A percentile compares a stretch with the other conserved stretches of the same genome.
Conservation (phyloP, 441 rosid species). For the Iberis amara region DNA sequence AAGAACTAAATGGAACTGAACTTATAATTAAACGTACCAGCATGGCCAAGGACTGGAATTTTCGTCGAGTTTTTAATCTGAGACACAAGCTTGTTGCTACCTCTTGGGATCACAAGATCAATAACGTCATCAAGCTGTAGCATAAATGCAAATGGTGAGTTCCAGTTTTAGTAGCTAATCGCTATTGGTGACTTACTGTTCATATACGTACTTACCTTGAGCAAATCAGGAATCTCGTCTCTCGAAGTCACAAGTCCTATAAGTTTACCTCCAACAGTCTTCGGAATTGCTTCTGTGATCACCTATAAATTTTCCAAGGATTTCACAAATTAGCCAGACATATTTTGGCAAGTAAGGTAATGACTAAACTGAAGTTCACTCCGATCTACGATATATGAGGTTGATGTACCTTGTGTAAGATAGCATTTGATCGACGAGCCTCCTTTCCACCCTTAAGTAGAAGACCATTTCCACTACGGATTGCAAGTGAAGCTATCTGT, state of each 20-base stretch:
- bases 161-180: no score
- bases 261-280: conserved; percentile 63
- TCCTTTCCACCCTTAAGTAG: conserved; percentile 97
- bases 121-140: conserved; percentile 95
- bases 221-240: conserved; percentile 96
- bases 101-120: conserved; percentile 98
- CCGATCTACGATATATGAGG: conserved; percentile 5
- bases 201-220: conserved; percentile 50
- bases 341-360: conserved; percentile 1
- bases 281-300: conserved; percentile 81
- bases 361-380: neutral
- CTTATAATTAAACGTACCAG: conserved; percentile 66
- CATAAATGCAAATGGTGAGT: conserved; percentile 25
- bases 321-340: no score
- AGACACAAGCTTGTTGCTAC: conserved; percentile 92
- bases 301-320: conserved; percentile 40
- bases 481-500: conserved; percentile 93
- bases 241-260: conserved; percentile 94
- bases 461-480: conserved; percentile 94
- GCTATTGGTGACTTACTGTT: no score
- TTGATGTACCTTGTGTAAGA: conserved; percentile 78
- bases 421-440: conserved; percentile 86
- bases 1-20: no score
- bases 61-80: conserved; percentile 83
- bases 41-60: conserved; percentile 96